Evolutionary conservation across 2,329 filamentous ascomycete genomes (phyloP), one percentile per base, ranked within the genome.

Genomic region (Aspergillus chevalieri): DNA sequence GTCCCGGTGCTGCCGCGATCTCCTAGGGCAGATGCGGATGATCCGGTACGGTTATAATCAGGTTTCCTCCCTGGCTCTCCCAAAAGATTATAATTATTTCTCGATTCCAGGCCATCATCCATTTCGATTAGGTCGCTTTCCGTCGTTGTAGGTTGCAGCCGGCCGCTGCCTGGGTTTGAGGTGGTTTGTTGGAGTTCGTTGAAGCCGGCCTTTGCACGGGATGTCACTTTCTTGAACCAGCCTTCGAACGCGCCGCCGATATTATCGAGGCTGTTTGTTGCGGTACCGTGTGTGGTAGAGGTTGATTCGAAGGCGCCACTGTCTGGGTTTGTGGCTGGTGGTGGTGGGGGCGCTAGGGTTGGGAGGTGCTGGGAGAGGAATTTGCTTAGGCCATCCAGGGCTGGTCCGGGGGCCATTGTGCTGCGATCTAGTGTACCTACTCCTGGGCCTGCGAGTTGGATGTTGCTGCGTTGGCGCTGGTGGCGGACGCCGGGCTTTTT

Each of bases 241-340:
- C 85, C 86, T 70, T 97, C 93, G 26, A 97, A 84, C 2, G 87
- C 86, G 5, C 89, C 86, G 1, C 91, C 90, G 8, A 95, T 85
- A 55, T 91, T 87, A 61, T 95, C 90, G 2, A 97, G 74, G 6
- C 76, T 72, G 1, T 72, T 70, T 6, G 72, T 64, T 30, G 64
- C 60, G 33, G 60, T 63, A 10, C 69, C 67, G 17, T 60, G 57
- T 3, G 54, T 52, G 12, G 61, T 65, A 12, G 65, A 65, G 14
- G 59, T 57, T 4, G 69, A 66, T 47, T 69, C 71, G 34, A 67
- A 65, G 4, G 66, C 68, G 14, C 38, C 38, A 17, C 38, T 41
- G 38, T 41, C 38, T 21, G 38, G 38, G 17, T 41, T 41, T 10
- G 38, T 19, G 61, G 65, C 75, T 1, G 85, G 84, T 19, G 85